Evolutionary conservation across 2,329 filamentous ascomycete genomes (phyloP), one percentile per base, ranked within the genome.

Genomic region (Aspergillus sojae): DNA sequence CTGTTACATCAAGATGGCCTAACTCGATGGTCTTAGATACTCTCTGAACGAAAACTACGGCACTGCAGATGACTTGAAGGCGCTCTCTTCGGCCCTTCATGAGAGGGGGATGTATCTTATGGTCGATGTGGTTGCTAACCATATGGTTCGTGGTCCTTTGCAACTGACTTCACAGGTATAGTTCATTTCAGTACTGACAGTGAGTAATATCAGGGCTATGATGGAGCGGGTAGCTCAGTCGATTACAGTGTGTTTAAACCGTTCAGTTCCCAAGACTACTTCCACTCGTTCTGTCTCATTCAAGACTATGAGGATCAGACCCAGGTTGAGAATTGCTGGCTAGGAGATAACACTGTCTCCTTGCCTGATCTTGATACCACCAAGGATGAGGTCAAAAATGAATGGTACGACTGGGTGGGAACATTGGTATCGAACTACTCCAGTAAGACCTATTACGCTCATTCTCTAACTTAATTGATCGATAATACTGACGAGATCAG

Each of bases 351-450:
- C n/a, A 81, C 79, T 19, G 82, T 86, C n/a, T 80, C 82, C 0
- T 83, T 91, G 0, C 87, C 88, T 0, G 89, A 91, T 67, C 74
- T 91, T 14, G 78, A 86, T 61, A 91, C 89, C 0, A 81, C 84
- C 48, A 78, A 80, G 34, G 59, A 76, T 0, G 73, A 75, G 1
- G 84, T 91, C 11, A 80, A 82, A 30, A 72, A 73, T 19, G 77
- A 85, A 3, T 86, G 85, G 72, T 79, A 86, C 60, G 74, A 78
- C n/a, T 91, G 89, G 89, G 80, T 91, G 68, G 74, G 72, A 21
- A 78, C 78, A 48, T 78, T 91, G 0, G 84, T 91, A 2, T 72
- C 80, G 3, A 85, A 87, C 65, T 91, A 89, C 71, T 80, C 79
- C 21, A 87, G 90, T 78, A 87, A 88, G 71, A 53, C 6, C 12